phyloP scores from a whole-genome alignment of 1,284 basidiomycete species.

The Athelia sp. region DNA sequence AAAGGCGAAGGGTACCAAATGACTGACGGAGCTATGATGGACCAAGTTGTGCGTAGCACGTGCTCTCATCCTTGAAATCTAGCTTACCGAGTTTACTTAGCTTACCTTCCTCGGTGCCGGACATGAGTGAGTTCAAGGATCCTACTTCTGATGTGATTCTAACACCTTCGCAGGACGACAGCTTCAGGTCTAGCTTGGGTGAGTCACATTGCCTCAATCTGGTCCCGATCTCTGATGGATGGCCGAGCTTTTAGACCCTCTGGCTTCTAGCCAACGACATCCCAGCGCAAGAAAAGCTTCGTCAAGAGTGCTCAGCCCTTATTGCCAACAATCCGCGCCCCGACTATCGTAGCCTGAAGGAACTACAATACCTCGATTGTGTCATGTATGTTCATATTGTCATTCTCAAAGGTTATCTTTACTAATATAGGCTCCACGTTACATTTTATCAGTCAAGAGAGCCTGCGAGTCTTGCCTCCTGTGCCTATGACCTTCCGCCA shows the following conservation, averaged over 20 bases:
- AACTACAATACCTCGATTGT: slow-evolving; percentile 18
- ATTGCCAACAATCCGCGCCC: slow-evolving; percentile 16
- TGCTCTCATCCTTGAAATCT: slow-evolving; percentile 1
- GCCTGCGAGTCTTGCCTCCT: slow-evolving; percentile 19
- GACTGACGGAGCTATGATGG: slow-evolving; percentile 21
- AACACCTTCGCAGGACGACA: slow-evolving; percentile 17
- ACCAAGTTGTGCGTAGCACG: slow-evolving; percentile 16
- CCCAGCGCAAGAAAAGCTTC: slow-evolving; percentile 16
- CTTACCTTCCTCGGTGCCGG: slow-evolving; percentile 24
- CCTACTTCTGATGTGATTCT: too few relatives aligned
- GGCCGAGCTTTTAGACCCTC: slow-evolving; percentile 13
- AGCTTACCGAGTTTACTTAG: slow-evolving; percentile 1
- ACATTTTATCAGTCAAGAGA: slow-evolving; percentile 12
- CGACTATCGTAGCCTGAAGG: slow-evolving; percentile 19
- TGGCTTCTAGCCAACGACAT: slow-evolving; percentile 22
- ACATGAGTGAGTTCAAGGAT: slow-evolving; percentile 14
- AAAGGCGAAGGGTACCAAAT: slow-evolving; percentile 14
- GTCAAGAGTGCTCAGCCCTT: slow-evolving; percentile 17
- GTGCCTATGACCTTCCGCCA: slow-evolving; percentile 21
- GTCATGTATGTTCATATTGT: slow-evolving; percentile 17
- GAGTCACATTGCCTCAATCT: background rate
- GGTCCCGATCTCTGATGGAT: background rate
- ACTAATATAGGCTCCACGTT: background rate
- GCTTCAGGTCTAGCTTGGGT: slow-evolving; percentile 23
- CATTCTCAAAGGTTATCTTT: background rate